These are phyloP conservation scores for Neobulgaria alba DNA, from an alignment of 2,329 filamentous ascomycete genomes.

Conservation along the genomic window DNA sequence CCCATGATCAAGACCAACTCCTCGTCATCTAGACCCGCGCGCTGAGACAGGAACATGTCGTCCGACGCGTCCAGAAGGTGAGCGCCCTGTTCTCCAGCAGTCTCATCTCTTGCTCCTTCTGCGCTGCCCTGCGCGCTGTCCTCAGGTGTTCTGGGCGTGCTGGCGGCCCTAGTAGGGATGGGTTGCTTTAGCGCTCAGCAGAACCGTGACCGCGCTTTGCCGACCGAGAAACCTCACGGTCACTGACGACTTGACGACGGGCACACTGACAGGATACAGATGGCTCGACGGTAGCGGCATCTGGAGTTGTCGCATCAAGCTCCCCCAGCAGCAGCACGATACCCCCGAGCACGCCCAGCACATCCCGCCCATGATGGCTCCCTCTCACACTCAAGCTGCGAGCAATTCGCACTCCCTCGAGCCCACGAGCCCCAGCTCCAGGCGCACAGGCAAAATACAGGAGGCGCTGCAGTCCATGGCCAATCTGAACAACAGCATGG, in stretches of 20 bases:
- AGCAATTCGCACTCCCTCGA: constrained; percentile 9
- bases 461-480: constrained; percentile 27
- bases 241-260: constrained; percentile 11
- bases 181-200: no score
- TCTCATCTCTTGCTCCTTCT: background rate
- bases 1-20: background rate
- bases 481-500: constrained; percentile 24
- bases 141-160: background rate
- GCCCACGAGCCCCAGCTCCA: constrained; percentile 20
- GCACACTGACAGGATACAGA: no score
- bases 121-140: background rate
- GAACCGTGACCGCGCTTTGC: background rate
- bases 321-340: constrained; percentile 17
- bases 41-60: no score
- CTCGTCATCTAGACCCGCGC: no score
- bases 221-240: background rate
- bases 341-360: constrained; percentile 4
- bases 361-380: constrained; percentile 12
- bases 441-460: constrained; percentile 25
- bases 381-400: constrained; percentile 18
- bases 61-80: constrained; percentile 25
- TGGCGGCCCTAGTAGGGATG: background rate
- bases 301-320: constrained; percentile 28
- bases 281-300: constrained; percentile 27
- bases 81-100: no score